Conservation (phyloP, 169 alveolate genomes). For the Plasmodium billcollinsi region DNA sequence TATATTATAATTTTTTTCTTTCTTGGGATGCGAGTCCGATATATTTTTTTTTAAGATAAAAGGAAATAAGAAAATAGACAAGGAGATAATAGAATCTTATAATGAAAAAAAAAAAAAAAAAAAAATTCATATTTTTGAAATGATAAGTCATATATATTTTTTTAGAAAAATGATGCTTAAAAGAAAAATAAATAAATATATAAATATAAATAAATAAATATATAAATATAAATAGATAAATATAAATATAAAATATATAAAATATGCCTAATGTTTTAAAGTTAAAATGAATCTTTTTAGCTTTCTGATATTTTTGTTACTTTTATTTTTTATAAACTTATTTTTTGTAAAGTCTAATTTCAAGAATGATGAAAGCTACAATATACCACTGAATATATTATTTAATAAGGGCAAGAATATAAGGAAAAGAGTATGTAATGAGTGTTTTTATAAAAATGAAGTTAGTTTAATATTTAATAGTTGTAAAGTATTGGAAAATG, state of each 20-base stretch:
- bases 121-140: too few species aligned
- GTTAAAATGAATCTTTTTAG: conserved; percentile 34
- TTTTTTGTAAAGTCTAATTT: conserved; percentile 49
- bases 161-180: too few species aligned
- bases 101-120: too few species aligned
- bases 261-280: too few species aligned
- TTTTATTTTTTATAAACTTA: conserved; percentile 54
- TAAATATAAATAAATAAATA: too few species aligned
- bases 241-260: not conserved
- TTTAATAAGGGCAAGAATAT: conserved; percentile 49
- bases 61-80: too few species aligned
- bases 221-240: not conserved
- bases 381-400: conserved; percentile 40
- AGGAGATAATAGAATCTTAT: too few species aligned
- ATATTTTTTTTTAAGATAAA: too few species aligned
- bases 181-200: not conserved
- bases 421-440: conserved; percentile 57
- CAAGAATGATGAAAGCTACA: conserved; percentile 31
- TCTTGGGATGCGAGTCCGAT: too few species aligned
- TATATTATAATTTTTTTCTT: too few species aligned
- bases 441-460: conserved; percentile 71
- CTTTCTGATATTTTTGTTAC: conserved; percentile 9
- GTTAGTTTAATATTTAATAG: conserved; percentile 47
- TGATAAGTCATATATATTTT: too few species aligned
- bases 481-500: conserved; percentile 63